Evolutionary conservation across 108 stramenopile genomes (phyloP).

Genomic region (Mediolabrus comicus): DNA sequence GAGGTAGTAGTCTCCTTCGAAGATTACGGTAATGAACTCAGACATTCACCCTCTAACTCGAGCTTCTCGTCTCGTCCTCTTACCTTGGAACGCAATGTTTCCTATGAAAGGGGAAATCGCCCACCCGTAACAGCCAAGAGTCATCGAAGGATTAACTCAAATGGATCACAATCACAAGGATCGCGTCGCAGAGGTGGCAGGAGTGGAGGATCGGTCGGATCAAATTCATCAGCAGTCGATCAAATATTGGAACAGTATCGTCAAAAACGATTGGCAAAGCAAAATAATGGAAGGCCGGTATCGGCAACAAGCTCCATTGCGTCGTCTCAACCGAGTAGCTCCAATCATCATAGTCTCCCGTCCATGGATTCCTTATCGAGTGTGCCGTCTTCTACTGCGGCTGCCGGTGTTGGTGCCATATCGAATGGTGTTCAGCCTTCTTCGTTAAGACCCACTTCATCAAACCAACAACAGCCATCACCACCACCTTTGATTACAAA

Average conservation of each 20-base stretch:
- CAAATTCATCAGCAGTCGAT: constrained; percentile 42
- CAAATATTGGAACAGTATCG: constrained; percentile 41
- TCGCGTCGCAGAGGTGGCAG: constrained; percentile 10
- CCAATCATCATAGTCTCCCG: not conserved
- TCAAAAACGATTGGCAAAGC: constrained; percentile 31
- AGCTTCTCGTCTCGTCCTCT: not conserved
- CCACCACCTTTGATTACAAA: not conserved
- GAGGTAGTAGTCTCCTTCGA: not conserved
- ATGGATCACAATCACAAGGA: constrained; percentile 1
- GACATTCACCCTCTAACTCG: not conserved
- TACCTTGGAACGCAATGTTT: not conserved
- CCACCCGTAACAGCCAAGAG: not conserved
- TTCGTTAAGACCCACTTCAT: not conserved
- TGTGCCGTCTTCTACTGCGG: not conserved
- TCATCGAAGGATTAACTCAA: not conserved
- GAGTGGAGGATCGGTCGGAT: constrained; percentile 22
- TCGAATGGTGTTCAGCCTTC: not conserved
- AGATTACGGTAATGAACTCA: not conserved
- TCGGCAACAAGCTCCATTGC: not conserved
- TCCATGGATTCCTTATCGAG: not conserved
- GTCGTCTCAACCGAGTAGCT: not conserved
- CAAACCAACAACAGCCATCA: not conserved
- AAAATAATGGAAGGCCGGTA: not conserved
- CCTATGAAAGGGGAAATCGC: not conserved
- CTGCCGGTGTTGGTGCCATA: not conserved